Conservation (phyloP, 768 basidiomycete species). For the Russula olivacea region DNA sequence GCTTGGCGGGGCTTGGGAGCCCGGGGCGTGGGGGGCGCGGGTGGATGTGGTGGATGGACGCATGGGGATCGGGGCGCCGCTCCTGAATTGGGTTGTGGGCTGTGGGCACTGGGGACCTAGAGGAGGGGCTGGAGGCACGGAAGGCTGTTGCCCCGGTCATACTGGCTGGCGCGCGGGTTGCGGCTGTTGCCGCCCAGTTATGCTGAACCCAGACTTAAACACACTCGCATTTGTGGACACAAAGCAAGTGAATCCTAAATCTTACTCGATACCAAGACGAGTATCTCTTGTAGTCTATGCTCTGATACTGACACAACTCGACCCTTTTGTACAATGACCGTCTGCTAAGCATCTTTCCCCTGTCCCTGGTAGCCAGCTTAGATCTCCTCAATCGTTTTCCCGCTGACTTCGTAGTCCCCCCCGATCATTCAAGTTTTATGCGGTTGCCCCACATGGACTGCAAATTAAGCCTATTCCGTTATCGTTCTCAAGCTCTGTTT, state of each 20-base stretch:
- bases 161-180: too few relatives aligned
- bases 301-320: neutral
- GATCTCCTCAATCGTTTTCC: neutral
- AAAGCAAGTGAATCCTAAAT: neutral
- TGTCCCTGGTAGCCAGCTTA: constrained; percentile 1
- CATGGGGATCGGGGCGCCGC: neutral
- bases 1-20: constrained; percentile 35
- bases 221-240: neutral
- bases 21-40: constrained; percentile 47
- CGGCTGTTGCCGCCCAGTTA: too few relatives aligned
- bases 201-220: too few relatives aligned
- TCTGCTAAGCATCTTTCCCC: neutral
- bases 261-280: neutral
- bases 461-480: neutral
- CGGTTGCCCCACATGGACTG: too few relatives aligned
- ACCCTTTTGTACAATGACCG: neutral
- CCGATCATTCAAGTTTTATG: neutral
- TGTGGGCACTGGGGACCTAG: too few relatives aligned
- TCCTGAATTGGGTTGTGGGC: neutral
- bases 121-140: too few relatives aligned
- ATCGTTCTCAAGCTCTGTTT: neutral
- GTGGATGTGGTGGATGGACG: constrained; percentile 1
- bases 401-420: neutral
- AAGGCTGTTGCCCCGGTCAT: too few relatives aligned
- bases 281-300: neutral